These are phyloP conservation scores for Fraxinus pennsylvanica DNA, from an alignment of 257 asterid species.

Conservation along the genomic window DNA sequence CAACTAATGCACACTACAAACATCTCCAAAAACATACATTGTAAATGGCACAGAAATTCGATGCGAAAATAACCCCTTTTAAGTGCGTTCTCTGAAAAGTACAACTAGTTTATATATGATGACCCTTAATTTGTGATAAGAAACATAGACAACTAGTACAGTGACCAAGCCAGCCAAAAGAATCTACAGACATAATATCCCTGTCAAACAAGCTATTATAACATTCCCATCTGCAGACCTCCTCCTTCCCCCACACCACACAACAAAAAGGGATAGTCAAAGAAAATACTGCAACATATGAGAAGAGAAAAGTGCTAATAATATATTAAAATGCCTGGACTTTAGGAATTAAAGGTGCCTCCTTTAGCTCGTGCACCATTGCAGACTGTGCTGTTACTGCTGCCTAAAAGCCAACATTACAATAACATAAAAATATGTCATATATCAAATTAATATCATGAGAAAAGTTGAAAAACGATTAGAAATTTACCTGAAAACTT, in stretches of 20 bases:
- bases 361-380: slow-evolving; percentile 63
- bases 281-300: background rate
- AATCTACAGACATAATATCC: background rate
- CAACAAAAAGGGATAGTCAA: background rate
- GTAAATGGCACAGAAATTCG: background rate
- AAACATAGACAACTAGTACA: background rate
- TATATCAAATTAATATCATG: slow-evolving; percentile 13
- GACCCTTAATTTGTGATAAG: background rate
- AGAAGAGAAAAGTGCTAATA: slow-evolving; percentile 20
- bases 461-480: slow-evolving; percentile 14
- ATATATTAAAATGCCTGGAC: slow-evolving; percentile 45
- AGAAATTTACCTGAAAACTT: slow-evolving; percentile 68
- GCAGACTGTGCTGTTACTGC: slow-evolving; percentile 75
- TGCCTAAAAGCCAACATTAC: slow-evolving; percentile 49
- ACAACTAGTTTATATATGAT: background rate
- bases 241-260: slow-evolving; percentile 8
- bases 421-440: slow-evolving; percentile 7
- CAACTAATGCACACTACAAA: no score
- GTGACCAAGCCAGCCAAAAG: background rate
- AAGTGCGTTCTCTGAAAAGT: background rate
- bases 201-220: background rate
- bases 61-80: background rate
- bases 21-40: background rate
- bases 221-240: background rate
- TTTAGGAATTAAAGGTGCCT: slow-evolving; percentile 55